These are phyloP conservation scores for Xerophyta viscosa DNA, from an alignment of 106 monocot genomes.

Conservation along the genomic window DNA sequence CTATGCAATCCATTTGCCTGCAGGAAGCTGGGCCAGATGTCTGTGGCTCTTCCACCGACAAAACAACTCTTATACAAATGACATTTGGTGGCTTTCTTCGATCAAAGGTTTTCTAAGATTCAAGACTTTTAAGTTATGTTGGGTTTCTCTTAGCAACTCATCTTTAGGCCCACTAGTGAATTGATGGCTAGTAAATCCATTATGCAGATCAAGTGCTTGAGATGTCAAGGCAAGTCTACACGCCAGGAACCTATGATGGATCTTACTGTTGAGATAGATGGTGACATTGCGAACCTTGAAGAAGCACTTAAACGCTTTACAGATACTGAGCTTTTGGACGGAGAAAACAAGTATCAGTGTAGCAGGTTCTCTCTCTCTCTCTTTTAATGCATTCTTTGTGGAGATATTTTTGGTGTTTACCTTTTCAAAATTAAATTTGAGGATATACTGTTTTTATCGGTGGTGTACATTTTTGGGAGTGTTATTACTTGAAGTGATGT, in stretches of 20 bases:
- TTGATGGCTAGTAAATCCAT: too few species aligned
- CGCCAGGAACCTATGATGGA: conserved; percentile 73
- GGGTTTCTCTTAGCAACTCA: too few species aligned
- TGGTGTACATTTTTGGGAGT: too few species aligned
- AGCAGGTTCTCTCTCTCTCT: conserved; percentile 24
- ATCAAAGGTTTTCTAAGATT: conserved; percentile 80
- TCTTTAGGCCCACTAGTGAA: too few species aligned
- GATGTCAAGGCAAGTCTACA: conserved; percentile 57
- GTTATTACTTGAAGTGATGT: too few species aligned
- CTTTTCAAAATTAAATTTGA: too few species aligned
- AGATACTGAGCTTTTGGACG: conserved; percentile 54
- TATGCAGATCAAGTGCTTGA: conserved; percentile 77
- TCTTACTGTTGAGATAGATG: conserved; percentile 83
- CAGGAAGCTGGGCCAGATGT: conserved; percentile 38
- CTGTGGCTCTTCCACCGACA: conserved; percentile 22
- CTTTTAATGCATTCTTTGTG: too few species aligned
- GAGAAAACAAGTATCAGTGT: conserved; percentile 63
- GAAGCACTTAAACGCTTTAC: conserved; percentile 68
- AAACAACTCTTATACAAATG: conserved; percentile 66
- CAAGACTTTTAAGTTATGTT: too few species aligned
- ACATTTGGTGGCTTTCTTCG: conserved; percentile 86
- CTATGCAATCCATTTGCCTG: conserved; percentile 65
- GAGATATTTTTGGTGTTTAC: too few species aligned
- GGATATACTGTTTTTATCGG: too few species aligned
- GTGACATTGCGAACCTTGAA: conserved; percentile 63